phyloP scores from a whole-genome alignment of 2,329 filamentous ascomycete genomes.

The Aspergillus tamarii region DNA sequence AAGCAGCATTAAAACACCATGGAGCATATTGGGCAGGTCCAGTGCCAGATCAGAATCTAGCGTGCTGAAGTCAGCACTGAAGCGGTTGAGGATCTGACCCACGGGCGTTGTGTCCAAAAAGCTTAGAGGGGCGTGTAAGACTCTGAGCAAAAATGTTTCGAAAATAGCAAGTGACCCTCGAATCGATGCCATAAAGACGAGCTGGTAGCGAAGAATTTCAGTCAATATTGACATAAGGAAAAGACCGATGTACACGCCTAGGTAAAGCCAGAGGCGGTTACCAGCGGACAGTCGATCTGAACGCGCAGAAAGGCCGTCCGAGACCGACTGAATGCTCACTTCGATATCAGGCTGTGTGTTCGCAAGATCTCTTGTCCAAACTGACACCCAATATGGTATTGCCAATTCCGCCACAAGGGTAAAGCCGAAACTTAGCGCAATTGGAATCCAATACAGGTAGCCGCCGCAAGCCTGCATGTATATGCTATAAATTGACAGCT shows the following conservation, averaged over 20 bases:
- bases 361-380: slow-evolving; percentile 8
- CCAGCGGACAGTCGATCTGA: neutral
- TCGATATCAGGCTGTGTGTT: neutral
- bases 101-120: slow-evolving; percentile 80
- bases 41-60: slow-evolving; percentile 69
- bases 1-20: slow-evolving; percentile 63
- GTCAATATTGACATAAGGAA: slow-evolving; percentile 4
- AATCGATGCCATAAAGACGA: slow-evolving; percentile 67
- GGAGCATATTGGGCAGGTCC: slow-evolving; percentile 63
- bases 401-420: slow-evolving; percentile 7
- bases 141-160: slow-evolving; percentile 64
- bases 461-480: slow-evolving; percentile 73
- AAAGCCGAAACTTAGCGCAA: slow-evolving; percentile 55
- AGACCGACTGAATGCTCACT: neutral
- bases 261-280: neutral
- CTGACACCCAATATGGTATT: slow-evolving; percentile 7
- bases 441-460: slow-evolving; percentile 61
- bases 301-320: neutral
- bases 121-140: slow-evolving; percentile 70
- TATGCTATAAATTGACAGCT: slow-evolving; percentile 63
- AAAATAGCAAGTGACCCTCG: slow-evolving; percentile 72
- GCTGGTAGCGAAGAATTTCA: slow-evolving; percentile 59
- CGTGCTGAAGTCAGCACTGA: slow-evolving; percentile 74
- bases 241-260: slow-evolving; percentile 9
- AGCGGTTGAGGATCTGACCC: slow-evolving; percentile 74